Evolutionary conservation across 345 rosid genomes (phyloP), one percentile per base, ranked within the genome.

Genomic region (Euphorbia lathyris): DNA sequence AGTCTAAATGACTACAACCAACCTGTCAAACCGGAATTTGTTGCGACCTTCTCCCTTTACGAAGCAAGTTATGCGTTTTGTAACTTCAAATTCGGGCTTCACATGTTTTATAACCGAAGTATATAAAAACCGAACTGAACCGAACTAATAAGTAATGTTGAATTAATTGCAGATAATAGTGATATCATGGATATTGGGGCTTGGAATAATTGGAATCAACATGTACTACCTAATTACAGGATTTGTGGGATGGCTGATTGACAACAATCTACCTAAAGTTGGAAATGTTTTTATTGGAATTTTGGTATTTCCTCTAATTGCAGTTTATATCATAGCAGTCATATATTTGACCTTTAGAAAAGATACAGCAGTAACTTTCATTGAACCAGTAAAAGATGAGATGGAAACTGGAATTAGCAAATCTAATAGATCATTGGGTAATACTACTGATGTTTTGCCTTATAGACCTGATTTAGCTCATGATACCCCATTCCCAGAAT

Each of bases 401-500:
- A 51, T 83, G 57, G 89, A 85, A 72, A 55, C 7, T 25, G 87
- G 81, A 40, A 34, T 67, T 1, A 4, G n/a, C 8, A 50, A 58
- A 19, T 58, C 71, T 17, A 56, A 2, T 16, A 19, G 2, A 10
- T 10, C 38, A 0, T 17, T 50, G 8, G 68, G 19, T 14, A 22
- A 5, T 40, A 40, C 25, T 40, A 40, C 25, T 22, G 81, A 69
- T 23, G 40, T 9, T 12, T n/a, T 72, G 7, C 88, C 82, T 10
- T 78, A 77, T 7, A 79, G 93, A 69, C 82, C 84, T 75, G 93
- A 86, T 72, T 76, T 88, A 14, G 88, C 86, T n/a, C n/a, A n/a
- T 1, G 80, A 83, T 34, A 67, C 83, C 10, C 83, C 83, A 2
- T 45, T 81, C 0, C 87, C 90, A 0, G 14, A 78, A 16, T 84